Percentiles rank a stretch among this genome's conserved stretches.
Evolutionary conservation across 2,329 filamentous ascomycete species (phyloP).

Genomic region (Botrytis elliptica): DNA sequence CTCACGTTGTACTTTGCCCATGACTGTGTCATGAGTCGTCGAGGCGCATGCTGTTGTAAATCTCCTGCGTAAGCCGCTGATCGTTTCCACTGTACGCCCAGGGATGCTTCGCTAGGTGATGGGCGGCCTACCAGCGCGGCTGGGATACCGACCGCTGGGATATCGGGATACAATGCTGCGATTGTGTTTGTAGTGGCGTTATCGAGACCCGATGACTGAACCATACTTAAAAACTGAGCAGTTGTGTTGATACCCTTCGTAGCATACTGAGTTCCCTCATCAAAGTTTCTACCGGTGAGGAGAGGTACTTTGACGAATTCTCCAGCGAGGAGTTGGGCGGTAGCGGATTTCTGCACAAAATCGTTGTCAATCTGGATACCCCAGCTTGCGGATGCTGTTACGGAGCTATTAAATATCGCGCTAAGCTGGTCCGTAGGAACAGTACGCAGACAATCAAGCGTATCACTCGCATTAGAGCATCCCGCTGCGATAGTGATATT

Average conservation of each 20-base stretch:
- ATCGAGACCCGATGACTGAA: background rate
- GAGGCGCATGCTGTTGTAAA: slow-evolving; percentile 53
- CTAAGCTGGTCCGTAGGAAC: slow-evolving; percentile 47
- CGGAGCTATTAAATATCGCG: slow-evolving; percentile 42
- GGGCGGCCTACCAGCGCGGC: slow-evolving; percentile 29
- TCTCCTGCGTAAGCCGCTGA: slow-evolving; percentile 55
- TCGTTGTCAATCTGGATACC: slow-evolving; percentile 53
- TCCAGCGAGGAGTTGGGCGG: slow-evolving; percentile 53
- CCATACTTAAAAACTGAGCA: slow-evolving; percentile 44
- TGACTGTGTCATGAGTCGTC: slow-evolving; percentile 51
- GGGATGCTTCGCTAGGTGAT: slow-evolving; percentile 11
- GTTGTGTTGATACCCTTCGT: slow-evolving; percentile 54
- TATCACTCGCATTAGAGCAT: slow-evolving; percentile 26
- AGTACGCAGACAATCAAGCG: slow-evolving; percentile 33
- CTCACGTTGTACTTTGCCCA: slow-evolving; percentile 50
- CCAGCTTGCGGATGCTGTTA: slow-evolving; percentile 42
- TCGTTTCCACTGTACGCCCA: slow-evolving; percentile 18
- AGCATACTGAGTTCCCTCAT: slow-evolving; percentile 61
- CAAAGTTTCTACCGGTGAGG: slow-evolving; percentile 61
- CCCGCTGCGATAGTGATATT: slow-evolving; percentile 41
- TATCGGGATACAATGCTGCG: slow-evolving; percentile 47
- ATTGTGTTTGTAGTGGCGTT: slow-evolving; percentile 8
- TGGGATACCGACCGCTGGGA: slow-evolving; percentile 51
- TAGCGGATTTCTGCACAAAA: slow-evolving; percentile 51
- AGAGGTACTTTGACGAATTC: slow-evolving; percentile 64